Evolutionary conservation across 2,329 filamentous ascomycete species (phyloP), one percentile per base, ranked within the genome.

Genomic region (Xylariales sp.): DNA sequence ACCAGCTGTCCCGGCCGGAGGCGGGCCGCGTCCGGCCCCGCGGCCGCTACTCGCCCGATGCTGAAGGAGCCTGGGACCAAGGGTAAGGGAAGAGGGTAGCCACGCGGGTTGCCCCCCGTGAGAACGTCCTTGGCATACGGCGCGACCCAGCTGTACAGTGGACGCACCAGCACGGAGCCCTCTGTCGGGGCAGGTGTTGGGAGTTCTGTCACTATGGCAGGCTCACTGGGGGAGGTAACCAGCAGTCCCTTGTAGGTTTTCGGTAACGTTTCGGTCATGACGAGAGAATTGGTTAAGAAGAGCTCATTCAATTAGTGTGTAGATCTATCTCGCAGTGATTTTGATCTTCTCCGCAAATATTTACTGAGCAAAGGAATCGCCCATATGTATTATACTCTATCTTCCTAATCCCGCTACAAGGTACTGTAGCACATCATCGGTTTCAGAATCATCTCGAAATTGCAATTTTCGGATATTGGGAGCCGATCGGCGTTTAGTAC

Each of bases 1-100:
- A 65, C 61, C 3, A 66, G 52, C 37, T 63, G 49, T 5, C 61
- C 61, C 6, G 44, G 41, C 13, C 35, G 16, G 5, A 65, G 41
- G 5, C 36, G 38, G 2, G 54, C 55, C 4, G 57, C 49, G 45
- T 66, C 62, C 2, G 56, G 52, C 3, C 59, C 59, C 3, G 49
- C 25, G 15, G 55, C 52, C 5, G 43, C 56, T 5, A 66, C 40
- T 18, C 61, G 57, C 4, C 54, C 62, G n/a, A 66, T 44, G 37
- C 53, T 55, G 21, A 46, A 49, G 11, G 37, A 31, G 16, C 60
- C 60, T 4, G 51, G 47, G 4, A 56, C 49, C 6, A 58, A 40
- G 3, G 60, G 57, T 4, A 43, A 48, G 2, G 59, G 50, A 33
- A 57, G 50, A 4, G 49, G 37, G 44, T 59, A 42, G 28, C 6